Base-by-base conservation (phyloP, 2,329 filamentous ascomycete genomes). In the Lachnellula cervina region DNA sequence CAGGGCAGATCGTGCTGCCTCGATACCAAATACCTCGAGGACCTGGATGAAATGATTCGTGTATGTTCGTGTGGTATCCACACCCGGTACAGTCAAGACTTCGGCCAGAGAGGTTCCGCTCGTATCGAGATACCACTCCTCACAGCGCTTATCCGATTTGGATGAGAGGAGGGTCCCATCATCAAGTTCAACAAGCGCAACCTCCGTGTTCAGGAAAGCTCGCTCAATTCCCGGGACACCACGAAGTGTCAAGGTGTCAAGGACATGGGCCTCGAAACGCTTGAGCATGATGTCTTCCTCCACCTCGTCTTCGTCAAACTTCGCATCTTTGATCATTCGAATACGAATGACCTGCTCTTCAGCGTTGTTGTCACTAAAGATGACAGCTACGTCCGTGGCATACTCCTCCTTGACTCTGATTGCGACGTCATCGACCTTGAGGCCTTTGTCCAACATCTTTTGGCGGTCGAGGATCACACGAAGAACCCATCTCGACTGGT, bases 301-400 rank as follows among this genome's bases (percentile, higher is more conserved):
- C 55, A 89, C 83, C 34, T 81, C 81, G 17, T 83, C 80, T 38
- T 87, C 86, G 9, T 93, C 89, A 13, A 89, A 88, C 69, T 90
- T 87, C 46, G 86, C 83, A 49, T 88, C 86, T 49, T 79, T 76
- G 59, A 95, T 84, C 66, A 92, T 88, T 62, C 94, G 89, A 62
- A 97, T 88, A 71, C 94, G 94, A 65, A 99, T 90, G 46, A 97
- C 88, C 71, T 95, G 91, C 70, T 95, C 86, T 62, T 97, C 92
- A 9, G 93, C 92, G 72, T 99, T 99, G 78, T 97, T 94, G 73
- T 99, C 94, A 73, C 91, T 96, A 79, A 96, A 96, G 58, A 99
- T 92, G 63, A 99, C 86, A 14, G 90, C 90, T 65, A 97, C 77
- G 72, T 96, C 91, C 59, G 81, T 84, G 19, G 84, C 81, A 69